A percentile compares a stretch with the other conserved stretches of the same genome.
phyloP scores from a whole-genome alignment of 768 basidiomycete species.

The Lentinula lateritia region DNA sequence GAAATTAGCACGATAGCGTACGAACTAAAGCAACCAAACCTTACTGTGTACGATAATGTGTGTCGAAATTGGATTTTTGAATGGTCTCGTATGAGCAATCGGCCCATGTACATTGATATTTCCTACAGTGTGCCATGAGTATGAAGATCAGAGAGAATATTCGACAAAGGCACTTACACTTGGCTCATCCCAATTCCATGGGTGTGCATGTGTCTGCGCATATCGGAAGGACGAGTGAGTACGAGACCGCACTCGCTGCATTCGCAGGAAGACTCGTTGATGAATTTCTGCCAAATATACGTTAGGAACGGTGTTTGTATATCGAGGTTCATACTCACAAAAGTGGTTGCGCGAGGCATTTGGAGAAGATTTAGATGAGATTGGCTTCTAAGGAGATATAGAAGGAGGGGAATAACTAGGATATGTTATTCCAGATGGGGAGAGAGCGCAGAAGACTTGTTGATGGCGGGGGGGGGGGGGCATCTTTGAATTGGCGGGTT shows the following conservation, averaged over 20 bases:
- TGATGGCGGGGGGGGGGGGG: not conserved
- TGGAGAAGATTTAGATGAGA: not conserved
- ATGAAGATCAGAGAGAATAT: not conserved
- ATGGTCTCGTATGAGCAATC: not conserved
- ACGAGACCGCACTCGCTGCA: not conserved
- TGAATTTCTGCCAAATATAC: not conserved
- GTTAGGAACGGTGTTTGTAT: not conserved
- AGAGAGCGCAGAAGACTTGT: not conserved
- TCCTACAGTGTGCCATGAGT: not conserved
- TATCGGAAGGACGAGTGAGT: not conserved
- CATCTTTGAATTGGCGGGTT: not conserved
- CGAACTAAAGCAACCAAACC: not conserved
- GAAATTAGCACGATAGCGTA: not conserved
- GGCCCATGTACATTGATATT: not conserved
- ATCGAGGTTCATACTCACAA: not conserved
- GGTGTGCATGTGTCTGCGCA: not conserved
- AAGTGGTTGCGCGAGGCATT: not conserved
- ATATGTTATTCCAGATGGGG: not conserved
- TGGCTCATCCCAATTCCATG: not conserved
- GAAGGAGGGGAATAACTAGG: not conserved
- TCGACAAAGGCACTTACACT: not conserved
- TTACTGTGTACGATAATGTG: slow-evolving; percentile 2
- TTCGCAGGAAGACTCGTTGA: not conserved
- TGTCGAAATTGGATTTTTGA: not conserved
- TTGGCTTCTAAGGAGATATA: not conserved